phyloP scores from a whole-genome alignment of 495 filamentous ascomycete genomes.

The Penicillium herquei region DNA sequence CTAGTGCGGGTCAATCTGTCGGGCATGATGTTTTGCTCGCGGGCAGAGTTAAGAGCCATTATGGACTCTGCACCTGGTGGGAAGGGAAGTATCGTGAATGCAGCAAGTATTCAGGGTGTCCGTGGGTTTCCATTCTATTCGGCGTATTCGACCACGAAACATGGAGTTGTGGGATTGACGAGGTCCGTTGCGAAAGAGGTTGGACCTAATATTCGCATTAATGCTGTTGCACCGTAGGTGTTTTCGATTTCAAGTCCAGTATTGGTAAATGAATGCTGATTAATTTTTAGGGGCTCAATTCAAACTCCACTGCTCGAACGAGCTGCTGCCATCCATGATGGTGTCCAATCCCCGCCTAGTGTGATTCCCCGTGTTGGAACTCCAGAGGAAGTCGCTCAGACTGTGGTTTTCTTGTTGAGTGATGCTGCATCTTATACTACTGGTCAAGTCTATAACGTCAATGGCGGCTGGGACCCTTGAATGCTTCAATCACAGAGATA shows the following conservation, averaged over 20 bases:
- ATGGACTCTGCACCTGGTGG: conserved; percentile 27
- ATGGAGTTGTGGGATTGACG: conserved; percentile 60
- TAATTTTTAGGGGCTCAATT: conserved; percentile 45
- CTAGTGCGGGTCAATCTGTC: conserved; percentile 56
- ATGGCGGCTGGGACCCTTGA: conserved; percentile 40
- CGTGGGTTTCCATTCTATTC: conserved; percentile 46
- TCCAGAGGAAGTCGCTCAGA: conserved; percentile 50
- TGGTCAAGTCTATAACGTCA: conserved; percentile 40
- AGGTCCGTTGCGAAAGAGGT: conserved; percentile 57
- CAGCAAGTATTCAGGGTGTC: conserved; percentile 53
- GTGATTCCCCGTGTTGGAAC: conserved; percentile 44
- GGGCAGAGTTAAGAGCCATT: conserved; percentile 51
- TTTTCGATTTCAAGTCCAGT: too few species aligned
- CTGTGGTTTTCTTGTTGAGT: conserved; percentile 56
- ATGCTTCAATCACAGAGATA: background rate
- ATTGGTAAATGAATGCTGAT: too few species aligned
- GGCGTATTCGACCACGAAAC: conserved; percentile 58
- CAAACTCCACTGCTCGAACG: conserved; percentile 51
- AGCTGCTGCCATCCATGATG: conserved; percentile 34
- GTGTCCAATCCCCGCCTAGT: conserved; percentile 34
- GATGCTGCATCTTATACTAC: conserved; percentile 57
- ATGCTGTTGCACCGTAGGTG: conserved; percentile 56
- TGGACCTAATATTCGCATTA: conserved; percentile 56
- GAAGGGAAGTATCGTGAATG: conserved; percentile 58
- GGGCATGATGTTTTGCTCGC: conserved; percentile 57